These are phyloP conservation scores for Triticum monococcum DNA, from an alignment of 176 grass and related monocot species.

Conservation along the genomic window DNA sequence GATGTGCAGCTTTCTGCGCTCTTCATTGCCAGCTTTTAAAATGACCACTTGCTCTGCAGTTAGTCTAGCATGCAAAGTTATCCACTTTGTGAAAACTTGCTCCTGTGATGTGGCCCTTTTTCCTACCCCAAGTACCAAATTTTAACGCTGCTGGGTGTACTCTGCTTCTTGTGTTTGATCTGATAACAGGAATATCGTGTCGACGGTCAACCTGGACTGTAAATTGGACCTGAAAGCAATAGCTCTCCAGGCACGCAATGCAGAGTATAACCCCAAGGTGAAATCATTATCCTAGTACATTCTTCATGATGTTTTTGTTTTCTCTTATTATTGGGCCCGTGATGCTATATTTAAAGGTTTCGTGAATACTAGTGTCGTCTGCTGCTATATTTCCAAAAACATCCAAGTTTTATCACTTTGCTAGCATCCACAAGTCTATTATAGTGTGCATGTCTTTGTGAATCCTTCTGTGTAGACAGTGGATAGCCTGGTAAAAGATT, in stretches of 20 bases:
- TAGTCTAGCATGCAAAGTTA: not conserved
- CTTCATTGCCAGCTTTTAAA: not conserved
- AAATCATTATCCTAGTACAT: not conserved
- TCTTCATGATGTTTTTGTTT: not conserved
- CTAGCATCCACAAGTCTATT: not conserved
- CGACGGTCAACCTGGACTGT: conserved; percentile 83
- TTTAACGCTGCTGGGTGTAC: not conserved
- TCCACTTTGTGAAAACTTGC: not conserved
- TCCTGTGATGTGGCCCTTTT: not conserved
- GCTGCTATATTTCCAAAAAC: not conserved
- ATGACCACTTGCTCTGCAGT: not conserved
- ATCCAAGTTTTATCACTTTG: not conserved
- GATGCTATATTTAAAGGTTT: not conserved
- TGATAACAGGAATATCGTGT: conserved; percentile 71
- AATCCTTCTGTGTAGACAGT: not conserved
- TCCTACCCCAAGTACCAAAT: not conserved
- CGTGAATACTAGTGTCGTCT: not conserved
- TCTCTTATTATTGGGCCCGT: not conserved
- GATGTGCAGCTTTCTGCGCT: too few species aligned
- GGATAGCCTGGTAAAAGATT: not conserved
- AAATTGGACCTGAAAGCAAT: conserved; percentile 88
- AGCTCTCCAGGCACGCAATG: conserved; percentile 79
- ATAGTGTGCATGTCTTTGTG: not conserved
- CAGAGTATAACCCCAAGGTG: conserved; percentile 88
- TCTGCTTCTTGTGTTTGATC: not conserved